Conservation (phyloP, 305 asterid genomes). For the Vinca major region DNA sequence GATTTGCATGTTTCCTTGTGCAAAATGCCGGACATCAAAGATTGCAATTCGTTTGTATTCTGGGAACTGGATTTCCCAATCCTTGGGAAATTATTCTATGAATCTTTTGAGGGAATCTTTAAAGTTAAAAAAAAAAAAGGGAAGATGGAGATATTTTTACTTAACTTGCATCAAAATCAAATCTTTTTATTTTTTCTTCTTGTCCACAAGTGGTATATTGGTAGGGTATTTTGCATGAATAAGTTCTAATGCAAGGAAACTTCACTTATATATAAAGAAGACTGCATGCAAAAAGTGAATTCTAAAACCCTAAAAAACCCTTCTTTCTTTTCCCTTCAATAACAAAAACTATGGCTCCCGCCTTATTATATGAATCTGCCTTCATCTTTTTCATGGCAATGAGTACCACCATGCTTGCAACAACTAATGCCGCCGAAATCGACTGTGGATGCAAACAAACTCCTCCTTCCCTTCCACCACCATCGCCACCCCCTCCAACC, state of each 20-base stretch:
- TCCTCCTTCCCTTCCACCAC: background rate
- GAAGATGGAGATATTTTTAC: background rate
- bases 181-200: background rate
- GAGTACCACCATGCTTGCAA: too few relatives aligned
- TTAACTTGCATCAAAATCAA: too few relatives aligned
- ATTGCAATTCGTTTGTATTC: background rate
- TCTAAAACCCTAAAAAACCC: background rate
- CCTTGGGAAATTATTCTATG: too few relatives aligned
- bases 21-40: background rate
- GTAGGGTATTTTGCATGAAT: background rate
- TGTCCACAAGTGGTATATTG: background rate
- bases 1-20: background rate
- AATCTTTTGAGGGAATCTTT: background rate
- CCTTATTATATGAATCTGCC: background rate
- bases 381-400: background rate
- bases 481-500: background rate
- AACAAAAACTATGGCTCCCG: background rate
- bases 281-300: background rate
- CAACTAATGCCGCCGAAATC: background rate
- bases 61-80: background rate
- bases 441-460: background rate
- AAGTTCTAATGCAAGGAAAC: background rate
- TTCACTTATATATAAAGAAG: background rate
- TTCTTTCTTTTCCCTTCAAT: background rate
- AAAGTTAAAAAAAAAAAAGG: background rate